Base-by-base conservation (phyloP, 441 rosid species). In the Erysimum cheiri region DNA sequence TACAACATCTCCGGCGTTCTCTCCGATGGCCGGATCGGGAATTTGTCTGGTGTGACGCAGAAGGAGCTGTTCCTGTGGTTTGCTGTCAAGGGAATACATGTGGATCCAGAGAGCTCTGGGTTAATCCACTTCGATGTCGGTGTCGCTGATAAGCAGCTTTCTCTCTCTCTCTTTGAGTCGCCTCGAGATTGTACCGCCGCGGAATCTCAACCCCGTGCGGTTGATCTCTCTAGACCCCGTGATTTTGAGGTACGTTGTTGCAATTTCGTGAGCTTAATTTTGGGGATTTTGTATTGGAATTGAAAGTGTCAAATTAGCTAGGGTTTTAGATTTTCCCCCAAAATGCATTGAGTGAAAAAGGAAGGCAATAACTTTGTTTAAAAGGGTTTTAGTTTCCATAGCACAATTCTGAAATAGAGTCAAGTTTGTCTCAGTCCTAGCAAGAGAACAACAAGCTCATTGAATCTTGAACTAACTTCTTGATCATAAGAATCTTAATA, bases 41-140 rank as follows among this genome's bases (percentile, higher is more conserved):
- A 80, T 32, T 60, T 87, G 5, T 85, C 89, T 5, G 89, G 92
- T 40, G 80, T 87, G 26, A 70, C 77, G 36, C 87, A 85, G 76
- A 85, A 85, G 82, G 91, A 87, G 68, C 81, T 87, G 4, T 87
- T 87, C 67, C 73, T 87, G 1, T 87, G 91, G 91, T 85, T 87
- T 69, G 83, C 85, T 24, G 91, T 87, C 5, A 82, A 70, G 14
- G 80, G 85, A 8, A 87, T 87, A 49, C 85, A 79, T 55, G 85
- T 87, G 9, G 91, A 87, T 74, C 77, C 78, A 24, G 85, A 81
- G 24, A 71, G 78, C 71, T 85, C 92, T 8, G 92, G 92, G 40
- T 67, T 87, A 60, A 82, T 87, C 55, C 79, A 87, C 72, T 85
- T 87, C 49, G 89, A 87, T 64, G 92, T 87, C 35, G 88, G 92